phyloP scores from a whole-genome alignment of 345 rosid species.

The Gossypium longicalyx region DNA sequence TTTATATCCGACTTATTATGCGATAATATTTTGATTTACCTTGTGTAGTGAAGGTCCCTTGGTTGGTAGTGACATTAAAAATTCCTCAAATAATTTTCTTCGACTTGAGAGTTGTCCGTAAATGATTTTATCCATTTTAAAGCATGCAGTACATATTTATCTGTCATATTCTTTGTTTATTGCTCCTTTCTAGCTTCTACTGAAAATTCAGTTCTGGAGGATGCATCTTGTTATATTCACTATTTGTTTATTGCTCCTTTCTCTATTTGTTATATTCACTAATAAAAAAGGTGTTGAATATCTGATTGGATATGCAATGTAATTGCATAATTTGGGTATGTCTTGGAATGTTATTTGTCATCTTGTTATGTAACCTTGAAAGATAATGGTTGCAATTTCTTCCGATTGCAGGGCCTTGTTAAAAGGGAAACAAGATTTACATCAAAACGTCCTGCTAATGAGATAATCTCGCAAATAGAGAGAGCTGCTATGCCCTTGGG shows the following conservation, averaged over 20 bases:
- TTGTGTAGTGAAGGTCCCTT: background rate
- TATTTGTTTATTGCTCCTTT: no score
- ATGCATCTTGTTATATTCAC: background rate
- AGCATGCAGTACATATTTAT: background rate
- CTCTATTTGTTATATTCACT: background rate
- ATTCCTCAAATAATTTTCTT: background rate
- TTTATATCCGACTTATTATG: background rate
- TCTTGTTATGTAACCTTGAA: conserved; percentile 11
- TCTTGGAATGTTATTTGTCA: background rate
- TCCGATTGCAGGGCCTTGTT: conserved; percentile 67
- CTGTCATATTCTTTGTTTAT: background rate
- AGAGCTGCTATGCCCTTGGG: conserved; percentile 83
- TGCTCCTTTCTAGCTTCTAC: background rate
- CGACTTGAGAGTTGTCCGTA: background rate
- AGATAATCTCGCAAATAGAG: conserved; percentile 88
- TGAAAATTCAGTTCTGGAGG: background rate
- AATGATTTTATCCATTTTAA: background rate
- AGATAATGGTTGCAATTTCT: conserved; percentile 16
- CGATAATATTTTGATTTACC: background rate
- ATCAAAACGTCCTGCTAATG: conserved; percentile 77
- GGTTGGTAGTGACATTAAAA: background rate
- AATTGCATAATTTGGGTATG: background rate
- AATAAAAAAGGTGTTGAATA: background rate
- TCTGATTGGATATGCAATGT: background rate
- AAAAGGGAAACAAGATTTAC: conserved; percentile 92